phyloP scores from a whole-genome alignment of 2,329 filamentous ascomycete genomes.

The Monilinia polystroma region DNA sequence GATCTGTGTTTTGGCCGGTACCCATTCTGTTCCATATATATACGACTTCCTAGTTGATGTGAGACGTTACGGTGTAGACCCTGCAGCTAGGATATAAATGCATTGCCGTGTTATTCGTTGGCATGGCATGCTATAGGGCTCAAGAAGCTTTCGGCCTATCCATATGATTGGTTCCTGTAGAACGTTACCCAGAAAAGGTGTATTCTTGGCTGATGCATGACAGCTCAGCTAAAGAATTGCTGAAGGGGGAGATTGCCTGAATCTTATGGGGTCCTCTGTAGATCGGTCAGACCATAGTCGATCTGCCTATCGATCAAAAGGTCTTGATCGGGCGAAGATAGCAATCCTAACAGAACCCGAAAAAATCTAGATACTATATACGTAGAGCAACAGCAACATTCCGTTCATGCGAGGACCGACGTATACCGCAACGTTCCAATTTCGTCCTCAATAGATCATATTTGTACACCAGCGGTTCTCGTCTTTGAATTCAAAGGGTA shows the following conservation, averaged over 20 bases:
- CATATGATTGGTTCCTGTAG: slow-evolving; percentile 1
- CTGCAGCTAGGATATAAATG: slow-evolving; percentile 10
- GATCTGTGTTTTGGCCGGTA: background rate
- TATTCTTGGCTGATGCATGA: slow-evolving; percentile 12
- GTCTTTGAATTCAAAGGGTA: background rate
- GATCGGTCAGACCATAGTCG: background rate
- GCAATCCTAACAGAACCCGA: background rate
- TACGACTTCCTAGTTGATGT: background rate
- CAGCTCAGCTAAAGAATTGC: slow-evolving; percentile 8
- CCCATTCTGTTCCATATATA: background rate
- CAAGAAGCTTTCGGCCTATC: background rate
- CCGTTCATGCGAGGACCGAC: background rate
- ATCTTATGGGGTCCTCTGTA: background rate
- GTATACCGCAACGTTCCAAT: background rate
- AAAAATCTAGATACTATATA: background rate
- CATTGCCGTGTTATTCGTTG: slow-evolving; percentile 1
- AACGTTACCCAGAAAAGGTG: background rate
- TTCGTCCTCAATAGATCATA: background rate
- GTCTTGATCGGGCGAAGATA: background rate
- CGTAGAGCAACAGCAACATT: background rate
- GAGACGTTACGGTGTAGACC: slow-evolving; percentile 16
- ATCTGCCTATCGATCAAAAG: background rate
- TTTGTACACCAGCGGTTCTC: background rate
- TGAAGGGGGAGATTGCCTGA: background rate
- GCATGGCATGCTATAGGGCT: slow-evolving; percentile 2